phyloP scores from a whole-genome alignment of 1,139 yeast species.

The Geotrichum cucujoidarum region DNA sequence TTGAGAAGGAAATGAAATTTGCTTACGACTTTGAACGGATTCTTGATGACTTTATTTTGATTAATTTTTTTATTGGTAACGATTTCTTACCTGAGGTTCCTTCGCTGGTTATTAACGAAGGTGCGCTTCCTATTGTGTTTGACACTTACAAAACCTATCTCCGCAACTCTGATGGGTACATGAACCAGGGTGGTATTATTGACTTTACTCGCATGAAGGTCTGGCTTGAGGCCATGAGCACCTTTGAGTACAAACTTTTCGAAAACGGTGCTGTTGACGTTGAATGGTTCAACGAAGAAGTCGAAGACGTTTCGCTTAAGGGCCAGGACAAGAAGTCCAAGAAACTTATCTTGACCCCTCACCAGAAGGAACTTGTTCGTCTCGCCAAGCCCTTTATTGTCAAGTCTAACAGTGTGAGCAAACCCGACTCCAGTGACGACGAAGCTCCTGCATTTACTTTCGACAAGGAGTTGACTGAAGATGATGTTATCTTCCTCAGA shows the following conservation, averaged over 20 bases:
- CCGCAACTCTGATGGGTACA: slow-evolving; percentile 71
- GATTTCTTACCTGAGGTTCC: slow-evolving; percentile 98
- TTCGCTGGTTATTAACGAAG: slow-evolving; percentile 85
- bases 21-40: slow-evolving; percentile 83
- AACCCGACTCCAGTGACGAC: slow-evolving; percentile 19
- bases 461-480: slow-evolving; percentile 21
- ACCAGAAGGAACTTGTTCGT: slow-evolving; percentile 50
- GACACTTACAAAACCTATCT: slow-evolving; percentile 82
- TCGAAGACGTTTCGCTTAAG: slow-evolving; percentile 70
- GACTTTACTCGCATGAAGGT: slow-evolving; percentile 64
- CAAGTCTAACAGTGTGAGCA: slow-evolving; percentile 24
- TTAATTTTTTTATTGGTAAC: slow-evolving; percentile 93
- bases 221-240: slow-evolving; percentile 80
- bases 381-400: slow-evolving; percentile 29
- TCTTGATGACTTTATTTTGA: slow-evolving; percentile 86
- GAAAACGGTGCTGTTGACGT: slow-evolving; percentile 71
- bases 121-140: slow-evolving; percentile 87
- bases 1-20: slow-evolving; percentile 53
- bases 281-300: slow-evolving; percentile 84
- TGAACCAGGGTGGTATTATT: slow-evolving; percentile 77
- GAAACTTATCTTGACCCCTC: slow-evolving; percentile 56
- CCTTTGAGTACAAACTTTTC: slow-evolving; percentile 52
- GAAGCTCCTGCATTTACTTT: slow-evolving; percentile 18
- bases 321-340: slow-evolving; percentile 66
- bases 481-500: slow-evolving; percentile 31